phyloP scores from a whole-genome alignment of 441 rosid species.

The Geranium incanum region DNA sequence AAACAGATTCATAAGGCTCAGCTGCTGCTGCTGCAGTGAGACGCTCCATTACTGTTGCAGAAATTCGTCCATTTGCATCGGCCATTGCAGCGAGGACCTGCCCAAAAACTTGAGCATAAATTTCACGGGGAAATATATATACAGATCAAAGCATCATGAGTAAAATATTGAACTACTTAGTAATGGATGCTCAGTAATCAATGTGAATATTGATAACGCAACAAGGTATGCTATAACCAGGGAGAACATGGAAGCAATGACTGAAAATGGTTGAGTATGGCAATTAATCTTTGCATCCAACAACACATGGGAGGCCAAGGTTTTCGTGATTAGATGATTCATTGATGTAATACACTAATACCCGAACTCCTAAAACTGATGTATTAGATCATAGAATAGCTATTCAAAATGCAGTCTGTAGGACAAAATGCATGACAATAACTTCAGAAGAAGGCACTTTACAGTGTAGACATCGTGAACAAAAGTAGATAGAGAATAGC shows the following conservation, averaged over 20 bases:
- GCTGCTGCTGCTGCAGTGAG: constrained; percentile 97
- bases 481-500: not conserved
- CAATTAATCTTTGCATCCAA: not conserved
- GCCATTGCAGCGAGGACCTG: constrained; percentile 99
- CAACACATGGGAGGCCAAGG: not conserved
- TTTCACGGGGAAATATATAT: constrained; percentile 12
- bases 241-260: constrained; percentile 6
- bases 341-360: not conserved
- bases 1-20: constrained; percentile 96
- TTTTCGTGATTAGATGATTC: not conserved
- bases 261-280: not conserved
- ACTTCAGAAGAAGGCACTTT: not conserved
- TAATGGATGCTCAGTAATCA: not conserved
- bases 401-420: not conserved
- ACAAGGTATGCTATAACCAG: constrained; percentile 6
- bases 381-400: not conserved
- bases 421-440: not conserved
- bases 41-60: constrained; percentile 90
- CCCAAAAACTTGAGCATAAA: constrained; percentile 24
- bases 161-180: constrained; percentile 2
- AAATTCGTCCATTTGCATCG: constrained; percentile 93
- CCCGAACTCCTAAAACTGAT: not conserved
- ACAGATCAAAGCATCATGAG: constrained; percentile 14
- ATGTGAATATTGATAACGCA: not conserved
- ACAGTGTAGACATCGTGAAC: not conserved